These are phyloP conservation scores for Toxoplasma gondii DNA, from an alignment of 169 alveolate genomes.

Conservation along the genomic window DNA sequence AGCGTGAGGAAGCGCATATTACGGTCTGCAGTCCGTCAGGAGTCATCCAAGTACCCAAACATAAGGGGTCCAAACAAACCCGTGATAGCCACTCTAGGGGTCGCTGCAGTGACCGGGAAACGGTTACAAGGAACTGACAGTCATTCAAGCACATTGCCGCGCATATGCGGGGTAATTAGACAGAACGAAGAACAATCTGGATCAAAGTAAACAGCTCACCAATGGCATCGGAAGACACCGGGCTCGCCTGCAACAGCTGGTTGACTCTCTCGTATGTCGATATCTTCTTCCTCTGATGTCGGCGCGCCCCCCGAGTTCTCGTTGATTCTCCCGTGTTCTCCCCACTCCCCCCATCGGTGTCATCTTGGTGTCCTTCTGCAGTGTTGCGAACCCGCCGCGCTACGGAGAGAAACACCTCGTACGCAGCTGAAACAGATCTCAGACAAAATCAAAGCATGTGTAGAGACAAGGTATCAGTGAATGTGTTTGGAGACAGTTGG, in stretches of 20 bases:
- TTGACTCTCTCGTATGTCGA: neutral
- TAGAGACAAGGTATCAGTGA: too few relatives aligned
- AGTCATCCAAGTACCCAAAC: too few relatives aligned
- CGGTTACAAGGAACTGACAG: too few relatives aligned
- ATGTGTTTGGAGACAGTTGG: too few relatives aligned
- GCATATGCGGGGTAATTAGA: too few relatives aligned
- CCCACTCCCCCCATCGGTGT: neutral
- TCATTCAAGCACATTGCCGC: too few relatives aligned
- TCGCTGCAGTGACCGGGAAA: too few relatives aligned
- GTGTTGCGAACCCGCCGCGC: neutral
- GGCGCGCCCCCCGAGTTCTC: neutral
- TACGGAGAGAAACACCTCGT: neutral
- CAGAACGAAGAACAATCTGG: too few relatives aligned
- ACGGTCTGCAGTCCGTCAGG: too few relatives aligned
- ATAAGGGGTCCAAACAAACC: too few relatives aligned
- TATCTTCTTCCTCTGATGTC: neutral
- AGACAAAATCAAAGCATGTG: neutral
- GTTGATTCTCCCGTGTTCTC: neutral
- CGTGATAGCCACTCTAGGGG: too few relatives aligned
- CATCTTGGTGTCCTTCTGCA: neutral
- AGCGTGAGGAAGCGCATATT: too few relatives aligned
- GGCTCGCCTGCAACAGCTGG: neutral
- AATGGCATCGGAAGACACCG: neutral
- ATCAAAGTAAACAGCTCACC: neutral
- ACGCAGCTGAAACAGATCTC: neutral